A percentile compares a stretch with the other conserved stretches of the same genome.
phyloP scores from a whole-genome alignment of 2,329 filamentous ascomycete species.

The Pestalotiopsis sp. region DNA sequence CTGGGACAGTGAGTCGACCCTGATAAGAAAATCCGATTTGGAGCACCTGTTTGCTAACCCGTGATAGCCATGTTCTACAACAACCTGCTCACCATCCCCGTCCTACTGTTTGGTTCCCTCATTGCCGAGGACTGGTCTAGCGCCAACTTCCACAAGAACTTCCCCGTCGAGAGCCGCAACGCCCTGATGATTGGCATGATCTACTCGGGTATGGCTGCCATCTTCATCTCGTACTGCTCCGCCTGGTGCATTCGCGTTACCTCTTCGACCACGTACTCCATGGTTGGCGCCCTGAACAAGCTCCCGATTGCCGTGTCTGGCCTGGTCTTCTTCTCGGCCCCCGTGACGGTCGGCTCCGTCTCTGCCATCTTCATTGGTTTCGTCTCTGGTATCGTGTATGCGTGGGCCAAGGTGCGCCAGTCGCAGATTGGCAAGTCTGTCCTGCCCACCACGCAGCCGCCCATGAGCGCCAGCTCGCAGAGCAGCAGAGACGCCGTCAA shows the following conservation, averaged over 20 bases:
- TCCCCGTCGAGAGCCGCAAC: conserved; percentile 80
- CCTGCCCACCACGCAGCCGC: conserved; percentile 68
- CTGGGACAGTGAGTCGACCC: conserved; percentile 82
- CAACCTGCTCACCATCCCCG: conserved; percentile 94
- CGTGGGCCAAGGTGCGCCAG: conserved; percentile 84
- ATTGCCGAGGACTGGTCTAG: conserved; percentile 90
- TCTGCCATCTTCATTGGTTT: conserved; percentile 92
- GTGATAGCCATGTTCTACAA: conserved; percentile 96
- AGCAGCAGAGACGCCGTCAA: conserved; percentile 88
- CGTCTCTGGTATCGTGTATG: conserved; percentile 87
- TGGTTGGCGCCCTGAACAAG: conserved; percentile 98
- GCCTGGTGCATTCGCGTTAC: conserved; percentile 99
- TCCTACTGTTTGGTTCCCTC: conserved; percentile 81
- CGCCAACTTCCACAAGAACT: conserved; percentile 82
- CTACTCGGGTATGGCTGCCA: conserved; percentile 87
- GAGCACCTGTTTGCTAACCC: conserved; percentile 31
- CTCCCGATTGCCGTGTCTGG: conserved; percentile 92
- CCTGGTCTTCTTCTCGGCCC: conserved; percentile 92
- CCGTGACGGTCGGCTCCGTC: conserved; percentile 88
- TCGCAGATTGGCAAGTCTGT: conserved; percentile 66
- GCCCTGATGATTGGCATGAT: conserved; percentile 85
- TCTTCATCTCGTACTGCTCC: conserved; percentile 99
- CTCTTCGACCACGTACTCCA: conserved; percentile 96
- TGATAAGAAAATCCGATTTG: background rate
- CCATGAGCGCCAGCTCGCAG: conserved; percentile 87